Percentiles rank a stretch among this genome's conserved stretches.
Evolutionary conservation across 345 rosid species (phyloP).

Genomic region (Murraya koenigii): DNA sequence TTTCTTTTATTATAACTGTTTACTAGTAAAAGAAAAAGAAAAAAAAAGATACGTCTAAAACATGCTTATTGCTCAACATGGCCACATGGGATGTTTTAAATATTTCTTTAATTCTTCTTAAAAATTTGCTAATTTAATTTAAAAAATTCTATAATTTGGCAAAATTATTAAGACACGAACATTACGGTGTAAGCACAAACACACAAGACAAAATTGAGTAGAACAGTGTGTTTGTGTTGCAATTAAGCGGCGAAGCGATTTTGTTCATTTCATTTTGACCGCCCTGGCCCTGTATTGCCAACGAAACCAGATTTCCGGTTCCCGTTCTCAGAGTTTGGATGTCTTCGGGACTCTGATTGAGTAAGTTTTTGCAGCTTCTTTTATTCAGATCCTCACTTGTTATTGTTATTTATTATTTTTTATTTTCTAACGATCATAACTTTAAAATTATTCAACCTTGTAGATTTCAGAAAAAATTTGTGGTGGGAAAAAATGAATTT

Average conservation of each 20-base stretch:
- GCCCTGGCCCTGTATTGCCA: not conserved
- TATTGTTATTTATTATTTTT: not conserved
- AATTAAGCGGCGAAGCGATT: not conserved
- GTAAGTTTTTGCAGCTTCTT: not conserved
- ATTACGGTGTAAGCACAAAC: not conserved
- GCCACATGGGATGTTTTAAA: no score
- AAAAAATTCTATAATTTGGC: no score
- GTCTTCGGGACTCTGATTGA: conserved; percentile 12
- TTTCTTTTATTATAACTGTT: not conserved
- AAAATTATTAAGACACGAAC: not conserved
- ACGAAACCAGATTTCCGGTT: conserved; percentile 3
- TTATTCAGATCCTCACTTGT: not conserved
- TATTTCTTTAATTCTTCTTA: no score
- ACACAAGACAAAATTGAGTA: not conserved
- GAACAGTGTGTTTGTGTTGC: not conserved
- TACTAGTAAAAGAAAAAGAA: not conserved
- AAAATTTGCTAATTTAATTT: no score
- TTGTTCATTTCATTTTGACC: conserved; percentile 4
- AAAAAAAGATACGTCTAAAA: not conserved
- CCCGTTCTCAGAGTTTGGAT: conserved; percentile 4
- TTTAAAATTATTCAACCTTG: not conserved
- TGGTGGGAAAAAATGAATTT: not conserved
- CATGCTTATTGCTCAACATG: no score
- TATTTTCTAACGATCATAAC: not conserved
- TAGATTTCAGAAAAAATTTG: not conserved